Conservation (phyloP, 1,139 yeast genomes). For the Williopsis jadinii region DNA sequence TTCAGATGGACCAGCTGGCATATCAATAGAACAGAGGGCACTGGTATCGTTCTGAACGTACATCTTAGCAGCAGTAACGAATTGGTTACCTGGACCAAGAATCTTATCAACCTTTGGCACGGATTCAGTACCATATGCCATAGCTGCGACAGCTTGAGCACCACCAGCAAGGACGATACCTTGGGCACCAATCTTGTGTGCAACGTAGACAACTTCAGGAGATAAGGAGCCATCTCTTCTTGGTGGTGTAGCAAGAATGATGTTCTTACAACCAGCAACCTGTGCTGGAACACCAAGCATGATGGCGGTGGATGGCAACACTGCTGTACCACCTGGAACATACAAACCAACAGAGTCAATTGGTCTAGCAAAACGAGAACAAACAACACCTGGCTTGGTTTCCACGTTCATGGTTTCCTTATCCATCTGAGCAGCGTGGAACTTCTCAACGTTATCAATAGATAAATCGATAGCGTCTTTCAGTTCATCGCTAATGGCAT, state of each 20-base stretch:
- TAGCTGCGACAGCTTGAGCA: slow-evolving; percentile 97
- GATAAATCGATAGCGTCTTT: slow-evolving; percentile 84
- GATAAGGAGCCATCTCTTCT: slow-evolving; percentile 87
- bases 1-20: slow-evolving; percentile 99
- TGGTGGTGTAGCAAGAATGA: slow-evolving; percentile 97
- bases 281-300: slow-evolving; percentile 99
- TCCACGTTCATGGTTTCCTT: slow-evolving; percentile 75
- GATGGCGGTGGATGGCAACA: slow-evolving; percentile 93
- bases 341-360: slow-evolving; percentile 92
- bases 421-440: slow-evolving; percentile 88
- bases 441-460: slow-evolving; percentile 78
- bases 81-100: slow-evolving; percentile 98
- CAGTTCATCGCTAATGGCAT: slow-evolving; percentile 72
- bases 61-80: slow-evolving; percentile 99
- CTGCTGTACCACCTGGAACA: slow-evolving; percentile 99
- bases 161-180: slow-evolving; percentile 95
- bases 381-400: slow-evolving; percentile 87
- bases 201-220: slow-evolving; percentile 97
- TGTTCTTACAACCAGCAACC: slow-evolving; percentile 95
- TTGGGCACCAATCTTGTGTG: slow-evolving; percentile 89
- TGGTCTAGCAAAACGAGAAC: slow-evolving; percentile 93
- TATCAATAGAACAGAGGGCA: slow-evolving; percentile 92
- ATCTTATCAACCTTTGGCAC: slow-evolving; percentile 94
- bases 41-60: slow-evolving; percentile 90
- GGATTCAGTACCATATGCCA: slow-evolving; percentile 95